Evolutionary conservation across 148 eudicot genomes (phyloP).

Genomic region (Diospyros kaki): DNA sequence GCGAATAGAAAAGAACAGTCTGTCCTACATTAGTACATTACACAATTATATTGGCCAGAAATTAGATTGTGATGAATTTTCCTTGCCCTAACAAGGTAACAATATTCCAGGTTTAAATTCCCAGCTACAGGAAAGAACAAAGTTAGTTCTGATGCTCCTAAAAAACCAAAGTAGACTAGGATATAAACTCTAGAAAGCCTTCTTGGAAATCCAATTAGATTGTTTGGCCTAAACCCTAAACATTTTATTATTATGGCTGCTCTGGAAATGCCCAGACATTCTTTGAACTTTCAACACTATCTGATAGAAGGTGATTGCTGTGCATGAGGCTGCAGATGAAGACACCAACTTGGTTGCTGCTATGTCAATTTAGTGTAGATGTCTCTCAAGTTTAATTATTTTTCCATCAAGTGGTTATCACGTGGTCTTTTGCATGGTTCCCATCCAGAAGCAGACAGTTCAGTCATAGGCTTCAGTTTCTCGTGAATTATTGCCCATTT

Average conservation of each 20-base stretch:
- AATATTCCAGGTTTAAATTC: not conserved
- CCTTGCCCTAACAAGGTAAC: not conserved
- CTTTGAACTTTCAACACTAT: not conserved
- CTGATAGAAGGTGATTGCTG: not conserved
- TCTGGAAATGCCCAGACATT: not conserved
- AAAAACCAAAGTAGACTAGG: not conserved
- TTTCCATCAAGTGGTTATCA: not conserved
- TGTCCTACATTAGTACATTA: too few relatives aligned
- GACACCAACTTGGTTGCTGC: not conserved
- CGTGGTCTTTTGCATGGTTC: not conserved
- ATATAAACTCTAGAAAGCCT: not conserved
- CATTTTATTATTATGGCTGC: not conserved
- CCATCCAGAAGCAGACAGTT: not conserved
- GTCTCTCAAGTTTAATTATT: not conserved
- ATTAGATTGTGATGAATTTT: not conserved
- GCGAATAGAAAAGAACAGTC: too few relatives aligned
- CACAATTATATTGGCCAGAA: too few relatives aligned
- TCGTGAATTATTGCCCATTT: not conserved
- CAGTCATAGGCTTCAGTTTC: not conserved
- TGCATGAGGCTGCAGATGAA: not conserved
- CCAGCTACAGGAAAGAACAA: not conserved
- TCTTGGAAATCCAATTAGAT: not conserved
- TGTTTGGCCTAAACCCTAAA: not conserved
- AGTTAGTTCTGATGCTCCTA: not conserved
- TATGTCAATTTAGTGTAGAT: not conserved